A percentile compares a stretch with the other conserved stretches of the same genome.
Evolutionary conservation across 2,329 filamentous ascomycete species (phyloP).

Genomic region (Cladobotryum protrusum): DNA sequence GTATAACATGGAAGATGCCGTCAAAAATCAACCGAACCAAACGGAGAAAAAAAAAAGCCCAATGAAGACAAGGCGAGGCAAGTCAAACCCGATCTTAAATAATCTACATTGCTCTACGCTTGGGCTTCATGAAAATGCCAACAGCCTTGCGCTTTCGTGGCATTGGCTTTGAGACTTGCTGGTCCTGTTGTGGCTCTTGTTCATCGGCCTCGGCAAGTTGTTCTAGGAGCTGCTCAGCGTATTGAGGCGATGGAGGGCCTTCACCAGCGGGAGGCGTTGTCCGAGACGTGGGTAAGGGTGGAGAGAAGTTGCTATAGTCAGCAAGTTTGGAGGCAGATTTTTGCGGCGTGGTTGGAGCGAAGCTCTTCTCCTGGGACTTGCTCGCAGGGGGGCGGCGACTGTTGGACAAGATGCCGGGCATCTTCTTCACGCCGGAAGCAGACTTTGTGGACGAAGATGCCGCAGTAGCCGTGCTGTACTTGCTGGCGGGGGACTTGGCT

Average conservation of each 20-base stretch:
- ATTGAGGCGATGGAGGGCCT: neutral
- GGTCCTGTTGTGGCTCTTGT: neutral
- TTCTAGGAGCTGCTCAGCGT: neutral
- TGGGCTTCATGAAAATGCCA: slow-evolving; percentile 46
- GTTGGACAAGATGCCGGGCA: slow-evolving; percentile 22
- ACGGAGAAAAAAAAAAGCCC: neutral
- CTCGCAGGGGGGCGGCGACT: slow-evolving; percentile 17
- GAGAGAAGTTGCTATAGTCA: neutral
- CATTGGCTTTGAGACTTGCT: neutral
- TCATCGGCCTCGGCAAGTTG: neutral
- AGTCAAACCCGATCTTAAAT: too few species aligned
- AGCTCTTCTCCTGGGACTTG: slow-evolving; percentile 14
- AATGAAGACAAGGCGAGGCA: neutral
- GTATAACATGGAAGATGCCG: neutral
- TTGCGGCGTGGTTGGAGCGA: slow-evolving; percentile 1
- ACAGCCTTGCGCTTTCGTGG: slow-evolving; percentile 39
- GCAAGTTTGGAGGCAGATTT: neutral
- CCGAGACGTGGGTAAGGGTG: neutral
- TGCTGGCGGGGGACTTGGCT: slow-evolving; percentile 2
- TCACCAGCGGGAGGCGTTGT: neutral
- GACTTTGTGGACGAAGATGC: slow-evolving; percentile 1
- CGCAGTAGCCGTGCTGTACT: too few species aligned
- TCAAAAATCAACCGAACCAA: slow-evolving; percentile 3
- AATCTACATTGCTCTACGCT: slow-evolving; percentile 26
- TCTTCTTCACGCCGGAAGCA: slow-evolving; percentile 2